Evolutionary conservation across 805 yeast species (phyloP).

Genomic region (Metschnikowia chrysomelidarum): DNA sequence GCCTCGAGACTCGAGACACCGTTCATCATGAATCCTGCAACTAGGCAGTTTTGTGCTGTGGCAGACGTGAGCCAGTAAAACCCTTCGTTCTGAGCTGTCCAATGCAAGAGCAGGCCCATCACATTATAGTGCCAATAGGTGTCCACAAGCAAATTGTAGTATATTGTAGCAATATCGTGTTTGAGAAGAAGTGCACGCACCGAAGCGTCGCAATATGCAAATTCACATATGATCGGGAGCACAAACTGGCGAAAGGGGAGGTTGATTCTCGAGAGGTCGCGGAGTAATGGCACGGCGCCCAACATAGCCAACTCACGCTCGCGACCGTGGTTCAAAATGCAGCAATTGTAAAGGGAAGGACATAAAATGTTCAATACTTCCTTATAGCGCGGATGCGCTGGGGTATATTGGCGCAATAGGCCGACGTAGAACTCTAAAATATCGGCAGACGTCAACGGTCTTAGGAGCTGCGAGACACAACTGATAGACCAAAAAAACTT

Average conservation of each 20-base stretch:
- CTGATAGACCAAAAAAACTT: slow-evolving; percentile 46
- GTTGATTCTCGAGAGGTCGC: slow-evolving; percentile 37
- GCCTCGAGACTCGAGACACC: slow-evolving; percentile 44
- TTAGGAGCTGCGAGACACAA: slow-evolving; percentile 33
- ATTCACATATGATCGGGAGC: slow-evolving; percentile 51
- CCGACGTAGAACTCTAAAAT: slow-evolving; percentile 44
- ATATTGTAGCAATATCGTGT: slow-evolving; percentile 37
- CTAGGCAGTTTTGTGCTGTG: slow-evolving; percentile 29
- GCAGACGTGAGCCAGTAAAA: slow-evolving; percentile 24
- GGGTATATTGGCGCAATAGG: slow-evolving; percentile 26
- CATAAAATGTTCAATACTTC: slow-evolving; percentile 44
- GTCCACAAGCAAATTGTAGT: slow-evolving; percentile 43
- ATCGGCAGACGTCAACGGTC: slow-evolving; percentile 36
- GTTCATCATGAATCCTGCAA: slow-evolving; percentile 39
- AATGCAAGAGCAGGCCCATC: slow-evolving; percentile 46
- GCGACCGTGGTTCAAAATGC: slow-evolving; percentile 44
- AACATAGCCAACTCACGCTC: slow-evolving; percentile 46
- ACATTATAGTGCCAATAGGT: slow-evolving; percentile 60
- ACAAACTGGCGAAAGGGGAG: slow-evolving; percentile 51
- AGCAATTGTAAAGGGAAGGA: slow-evolving; percentile 51
- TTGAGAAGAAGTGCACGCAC: slow-evolving; percentile 38
- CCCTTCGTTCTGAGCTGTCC: slow-evolving; percentile 33
- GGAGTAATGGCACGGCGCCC: slow-evolving; percentile 48
- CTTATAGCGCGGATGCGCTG: slow-evolving; percentile 31
- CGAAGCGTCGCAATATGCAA: slow-evolving; percentile 44